Base-by-base conservation (phyloP, 768 basidiomycete genomes). In the Coprinopsis sp. region DNA sequence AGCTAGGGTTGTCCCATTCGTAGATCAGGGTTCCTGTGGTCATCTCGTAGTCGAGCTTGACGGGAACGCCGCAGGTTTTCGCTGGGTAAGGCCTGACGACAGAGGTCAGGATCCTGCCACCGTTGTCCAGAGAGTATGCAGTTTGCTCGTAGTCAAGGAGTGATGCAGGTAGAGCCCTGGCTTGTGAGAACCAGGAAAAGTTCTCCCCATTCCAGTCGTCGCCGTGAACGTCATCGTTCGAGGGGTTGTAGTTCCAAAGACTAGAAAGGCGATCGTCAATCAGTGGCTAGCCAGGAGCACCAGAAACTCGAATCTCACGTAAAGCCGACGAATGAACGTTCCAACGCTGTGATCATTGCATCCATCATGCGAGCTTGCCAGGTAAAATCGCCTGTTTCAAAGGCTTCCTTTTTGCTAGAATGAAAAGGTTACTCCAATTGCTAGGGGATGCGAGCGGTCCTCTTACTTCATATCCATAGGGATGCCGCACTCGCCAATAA, bases 171-270 rank as follows among this genome's bases (percentile, higher is more conserved):
- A 80, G 67, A 1, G 76, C 81, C 13, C 84, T 79, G 28, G 62
- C 65, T 33, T 69, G 67, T 56, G 81, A 82, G 74, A 91, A 97
- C 90, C 91, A 96, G 1, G 91, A 92, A 61, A 99, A 97, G 67
- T 94, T 96, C 65, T 99, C 94, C 44, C 88, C 91, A 56, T 94
- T 95, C 94, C 94, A 96, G 60, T 82, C 66, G 60, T 97, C 94
- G 13, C 95, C 95, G 21, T 64, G 56, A 14, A 63, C 55, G 61
- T 97, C 93, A 30, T 77, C 74, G 64, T 97, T 98, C 42, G 74
- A 69, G 0, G 94, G 87, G 57, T 97, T 96, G 63, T 96, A 97
- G 50, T 89, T 91, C 95, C 95, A 97, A 5, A 97, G 66, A 2
- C 92, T 96, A 44, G 42, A 18, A 18, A 27, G 27, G 25, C 37